Conservation (phyloP, 2,329 filamentous ascomycete species). For the Orbilia oligospora region DNA sequence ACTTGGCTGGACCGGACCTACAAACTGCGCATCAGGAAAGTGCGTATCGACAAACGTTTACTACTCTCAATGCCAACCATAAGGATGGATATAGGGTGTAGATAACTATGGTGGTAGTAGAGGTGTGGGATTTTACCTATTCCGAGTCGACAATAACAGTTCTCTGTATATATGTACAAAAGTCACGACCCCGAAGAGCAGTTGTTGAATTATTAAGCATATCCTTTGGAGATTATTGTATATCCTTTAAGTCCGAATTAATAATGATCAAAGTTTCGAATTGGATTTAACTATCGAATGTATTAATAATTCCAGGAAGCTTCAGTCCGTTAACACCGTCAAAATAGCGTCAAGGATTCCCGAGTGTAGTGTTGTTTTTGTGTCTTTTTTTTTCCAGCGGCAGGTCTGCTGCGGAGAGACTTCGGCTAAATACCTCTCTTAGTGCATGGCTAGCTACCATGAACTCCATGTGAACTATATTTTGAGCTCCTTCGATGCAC, state of each 20-base stretch:
- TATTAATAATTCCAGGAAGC: neutral
- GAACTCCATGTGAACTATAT: slow-evolving; percentile 23
- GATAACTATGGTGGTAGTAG: neutral
- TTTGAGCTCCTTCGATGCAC: slow-evolving; percentile 2
- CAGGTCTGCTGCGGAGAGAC: slow-evolving; percentile 44
- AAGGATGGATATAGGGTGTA: neutral
- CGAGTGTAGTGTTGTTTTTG: slow-evolving; percentile 43
- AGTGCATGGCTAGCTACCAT: no score
- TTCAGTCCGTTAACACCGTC: neutral
- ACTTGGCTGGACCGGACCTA: slow-evolving; percentile 67
- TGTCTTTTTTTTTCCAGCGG: slow-evolving; percentile 24
- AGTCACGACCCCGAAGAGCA: neutral
- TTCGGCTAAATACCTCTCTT: slow-evolving; percentile 51
- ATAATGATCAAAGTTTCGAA: neutral
- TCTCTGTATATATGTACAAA: slow-evolving; percentile 12
- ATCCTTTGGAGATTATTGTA: neutral
- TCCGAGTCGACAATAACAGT: neutral
- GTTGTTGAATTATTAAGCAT: neutral
- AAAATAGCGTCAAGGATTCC: slow-evolving; percentile 15
- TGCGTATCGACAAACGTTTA: slow-evolving; percentile 68
- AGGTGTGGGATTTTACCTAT: neutral
- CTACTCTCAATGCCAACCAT: slow-evolving; percentile 68
- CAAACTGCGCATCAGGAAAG: slow-evolving; percentile 67
- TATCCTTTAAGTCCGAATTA: slow-evolving; percentile 7
- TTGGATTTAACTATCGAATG: neutral